Conservation (phyloP, 2,329 filamentous ascomycete species). For the Paraconiothyrium sp. region DNA sequence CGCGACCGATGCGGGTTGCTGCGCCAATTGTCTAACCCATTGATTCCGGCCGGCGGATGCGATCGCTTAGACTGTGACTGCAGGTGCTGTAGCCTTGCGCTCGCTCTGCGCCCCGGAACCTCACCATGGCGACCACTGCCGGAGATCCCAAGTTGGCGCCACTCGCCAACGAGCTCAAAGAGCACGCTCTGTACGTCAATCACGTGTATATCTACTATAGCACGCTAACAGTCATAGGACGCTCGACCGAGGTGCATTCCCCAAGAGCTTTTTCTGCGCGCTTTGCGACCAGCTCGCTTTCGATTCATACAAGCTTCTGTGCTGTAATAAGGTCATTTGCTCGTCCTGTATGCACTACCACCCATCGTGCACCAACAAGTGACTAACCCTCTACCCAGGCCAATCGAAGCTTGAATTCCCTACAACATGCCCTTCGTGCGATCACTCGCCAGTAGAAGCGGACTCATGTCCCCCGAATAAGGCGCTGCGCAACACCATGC, state of each 20-base stretch:
- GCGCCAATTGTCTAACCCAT: not conserved
- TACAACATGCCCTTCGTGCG: slow-evolving; percentile 87
- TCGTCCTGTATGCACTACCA: slow-evolving; percentile 74
- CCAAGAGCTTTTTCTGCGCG: slow-evolving; percentile 94
- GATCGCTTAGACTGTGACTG: slow-evolving; percentile 16
- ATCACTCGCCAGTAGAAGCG: slow-evolving; percentile 85
- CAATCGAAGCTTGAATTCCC: slow-evolving; percentile 68
- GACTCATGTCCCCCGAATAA: slow-evolving; percentile 91
- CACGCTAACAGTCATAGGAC: slow-evolving; percentile 63
- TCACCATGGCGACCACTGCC: slow-evolving; percentile 40
- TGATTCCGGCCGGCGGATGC: slow-evolving; percentile 29
- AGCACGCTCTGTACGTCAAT: slow-evolving; percentile 40
- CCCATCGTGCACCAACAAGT: not conserved
- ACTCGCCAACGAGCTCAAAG: slow-evolving; percentile 46
- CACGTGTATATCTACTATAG: not conserved
- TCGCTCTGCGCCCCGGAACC: slow-evolving; percentile 25
- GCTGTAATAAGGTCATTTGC: slow-evolving; percentile 95
- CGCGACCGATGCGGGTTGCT: not conserved
- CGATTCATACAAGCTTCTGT: slow-evolving; percentile 90
- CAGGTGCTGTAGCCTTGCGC: slow-evolving; percentile 36
- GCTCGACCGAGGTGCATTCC: slow-evolving; percentile 82
- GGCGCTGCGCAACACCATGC: slow-evolving; percentile 88
- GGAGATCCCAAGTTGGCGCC: slow-evolving; percentile 43
- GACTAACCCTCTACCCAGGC: slow-evolving; percentile 32
- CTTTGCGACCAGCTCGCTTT: slow-evolving; percentile 91